Base-by-base conservation (phyloP, 805 yeast species). In the Kodamaea sagamina region DNA sequence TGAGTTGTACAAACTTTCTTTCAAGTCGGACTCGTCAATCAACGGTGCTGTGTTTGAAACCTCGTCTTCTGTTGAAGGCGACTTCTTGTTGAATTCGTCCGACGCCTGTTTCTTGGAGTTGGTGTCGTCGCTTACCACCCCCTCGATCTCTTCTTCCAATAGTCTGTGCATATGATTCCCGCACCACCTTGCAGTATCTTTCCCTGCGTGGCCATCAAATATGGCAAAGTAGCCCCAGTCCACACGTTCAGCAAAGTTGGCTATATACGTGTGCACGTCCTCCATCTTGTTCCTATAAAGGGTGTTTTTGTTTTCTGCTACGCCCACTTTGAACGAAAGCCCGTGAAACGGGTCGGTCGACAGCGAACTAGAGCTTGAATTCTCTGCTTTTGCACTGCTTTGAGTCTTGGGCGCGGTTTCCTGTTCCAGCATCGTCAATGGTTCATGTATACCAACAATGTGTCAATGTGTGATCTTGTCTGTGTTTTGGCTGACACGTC, bases 191-290 rank as follows among this genome's bases (percentile, higher is more conserved):
- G 99, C 95, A 6, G 95, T 84, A 52, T 82, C 88, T 43, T 81
- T 81, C 16, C 99, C 99, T 2, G 98, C 98, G 66, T 92, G 99
- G 8, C 99, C 99, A 64, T 92, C 99, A 65, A 89, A 92, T 1
- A 92, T 77, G 12, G 95, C 98, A 75, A 92, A 89, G 60, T 87
- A 92, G 2, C 97, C 98, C 85, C 96, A 86, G 61, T 89, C 97
- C 22, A 85, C 69, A 44, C 89, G 63, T 53, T 88, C 95, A n/a
- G 90, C 93, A 69, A 86, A 90, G 68, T 90, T 89, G 51, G 93
- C 89, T 29, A 89, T 89, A 55, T 86, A 88, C 0, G 95, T 86
- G 62, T 92, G 98, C 6, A 92, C 93, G 62, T 92, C 99, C 61
- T 92, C 99, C 99, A 92, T 92, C 21, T 89, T 80, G 40, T 85